A percentile compares a stretch with the other conserved stretches of the same genome.
Evolutionary conservation across 1,139 yeast species (phyloP).

Genomic region (Blastobotrys buckinghamii): DNA sequence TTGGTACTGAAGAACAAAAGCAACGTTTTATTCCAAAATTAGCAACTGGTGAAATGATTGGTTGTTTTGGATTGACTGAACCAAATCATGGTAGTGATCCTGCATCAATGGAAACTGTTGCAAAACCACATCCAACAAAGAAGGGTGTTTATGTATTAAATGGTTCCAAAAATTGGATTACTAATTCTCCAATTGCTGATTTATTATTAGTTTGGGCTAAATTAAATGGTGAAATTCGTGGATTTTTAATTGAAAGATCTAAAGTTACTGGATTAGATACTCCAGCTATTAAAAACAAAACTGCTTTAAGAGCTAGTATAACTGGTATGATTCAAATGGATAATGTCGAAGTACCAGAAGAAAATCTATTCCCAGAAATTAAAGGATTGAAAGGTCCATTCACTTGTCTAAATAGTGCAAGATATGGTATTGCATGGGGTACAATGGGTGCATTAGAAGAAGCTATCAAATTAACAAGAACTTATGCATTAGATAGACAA

Average conservation of each 20-base stretch:
- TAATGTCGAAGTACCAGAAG: conserved; percentile 40
- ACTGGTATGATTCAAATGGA: conserved; percentile 43
- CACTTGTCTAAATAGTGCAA: conserved; percentile 40
- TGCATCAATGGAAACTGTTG: conserved; percentile 41
- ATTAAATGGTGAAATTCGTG: conserved; percentile 40
- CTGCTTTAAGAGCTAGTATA: conserved; percentile 39
- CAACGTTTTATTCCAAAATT: conserved; percentile 38
- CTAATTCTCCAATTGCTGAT: conserved; percentile 44
- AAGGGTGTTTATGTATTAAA: conserved; percentile 38
- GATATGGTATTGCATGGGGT: conserved; percentile 44
- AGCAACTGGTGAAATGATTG: conserved; percentile 40
- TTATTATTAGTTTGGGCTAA: conserved; percentile 41
- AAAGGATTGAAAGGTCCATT: conserved; percentile 42
- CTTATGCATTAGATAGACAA: conserved; percentile 37
- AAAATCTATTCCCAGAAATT: conserved; percentile 37
- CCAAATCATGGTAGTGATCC: conserved; percentile 45
- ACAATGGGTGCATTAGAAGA: conserved; percentile 42
- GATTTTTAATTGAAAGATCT: conserved; percentile 38
- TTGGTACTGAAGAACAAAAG: conserved; percentile 40
- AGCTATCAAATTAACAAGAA: conserved; percentile 35
- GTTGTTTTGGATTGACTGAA: conserved; percentile 42
- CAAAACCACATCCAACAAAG: conserved; percentile 39
- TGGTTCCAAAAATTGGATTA: conserved; percentile 43
- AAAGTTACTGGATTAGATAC: conserved; percentile 35
- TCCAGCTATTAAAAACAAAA: conserved; percentile 38